Evolutionary conservation across 1,139 yeast genomes (phyloP), one percentile per base, ranked within the genome.

Genomic region (Saccharomyces pastorianus): DNA sequence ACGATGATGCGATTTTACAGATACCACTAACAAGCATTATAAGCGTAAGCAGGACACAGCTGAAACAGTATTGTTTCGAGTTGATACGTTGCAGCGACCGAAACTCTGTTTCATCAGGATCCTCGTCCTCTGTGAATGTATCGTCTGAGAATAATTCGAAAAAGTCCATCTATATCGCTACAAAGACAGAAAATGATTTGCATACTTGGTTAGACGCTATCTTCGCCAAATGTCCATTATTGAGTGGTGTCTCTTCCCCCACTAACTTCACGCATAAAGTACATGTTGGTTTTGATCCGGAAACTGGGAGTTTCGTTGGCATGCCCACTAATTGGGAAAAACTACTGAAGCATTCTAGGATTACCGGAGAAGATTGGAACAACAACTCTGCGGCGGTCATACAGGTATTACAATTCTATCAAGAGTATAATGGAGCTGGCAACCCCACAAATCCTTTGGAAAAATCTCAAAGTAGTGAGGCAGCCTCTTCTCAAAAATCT

Each of bases 181-280:
- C 93, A 59, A 90, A 88, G 68, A 76, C 85, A 31, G 89, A 88
- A 65, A 80, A 83, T 57, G 98, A 91, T 59, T 78, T 88, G 60
- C 82, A 88, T 69, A 85, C 88, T 59, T 91, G 99, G 99, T 79
- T 91, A 58, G 97, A 93, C 70, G 86, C 89, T 14, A 88, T 91
- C 60, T 83, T 89, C 60, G 81, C 93, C 17, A 88, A 88, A 68
- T 88, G 96, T 63, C 96, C 97, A 1, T 75, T 85, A 59, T 79
- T 85, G 53, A 85, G 91, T 9, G 83, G 84, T 11, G 90, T 86
- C n/a, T 84, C 90, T 1, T 82, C 81, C 49, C 95, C 95, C 11
- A 83, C 85, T 26, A 85, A 85, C 64, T 86, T 85, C 65, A 85
- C 90, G 3, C 95, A 86, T 67, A 85, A 87, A 77, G 73, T 79